A percentile compares a stretch with the other conserved stretches of the same genome.
Conservation (phyloP, 441 rosid species). For the Melastoma candidum region DNA sequence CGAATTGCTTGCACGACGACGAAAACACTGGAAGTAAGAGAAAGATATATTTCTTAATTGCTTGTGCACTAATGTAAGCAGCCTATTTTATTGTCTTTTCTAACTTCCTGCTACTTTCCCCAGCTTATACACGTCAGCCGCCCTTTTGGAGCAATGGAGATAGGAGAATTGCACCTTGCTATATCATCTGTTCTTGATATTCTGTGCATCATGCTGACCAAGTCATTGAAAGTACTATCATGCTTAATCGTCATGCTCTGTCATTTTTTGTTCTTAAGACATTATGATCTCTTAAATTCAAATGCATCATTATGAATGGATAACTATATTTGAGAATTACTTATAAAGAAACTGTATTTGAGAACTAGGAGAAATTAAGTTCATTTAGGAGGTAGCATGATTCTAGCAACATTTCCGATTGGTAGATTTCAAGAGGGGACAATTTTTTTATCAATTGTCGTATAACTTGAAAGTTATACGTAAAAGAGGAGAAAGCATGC, state of each 20-base stretch:
- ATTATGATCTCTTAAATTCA: too few species aligned
- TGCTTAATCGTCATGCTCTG: background rate
- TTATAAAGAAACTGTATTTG: too few species aligned
- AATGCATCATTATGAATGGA: too few species aligned
- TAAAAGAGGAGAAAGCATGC: too few species aligned
- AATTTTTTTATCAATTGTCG: too few species aligned
- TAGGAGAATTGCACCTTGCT: slow-evolving; percentile 82
- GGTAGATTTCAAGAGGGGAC: too few species aligned
- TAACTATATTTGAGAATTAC: too few species aligned
- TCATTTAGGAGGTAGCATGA: too few species aligned
- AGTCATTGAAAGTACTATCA: slow-evolving; percentile 22
- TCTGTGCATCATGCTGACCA: slow-evolving; percentile 46
- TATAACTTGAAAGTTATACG: too few species aligned
- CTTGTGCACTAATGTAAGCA: slow-evolving; percentile 4
- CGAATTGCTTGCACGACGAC: slow-evolving; percentile 70
- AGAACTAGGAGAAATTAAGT: too few species aligned
- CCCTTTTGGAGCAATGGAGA: slow-evolving; percentile 53
- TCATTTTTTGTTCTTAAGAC: too few species aligned
- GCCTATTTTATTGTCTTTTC: slow-evolving; percentile 10
- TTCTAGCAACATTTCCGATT: too few species aligned
- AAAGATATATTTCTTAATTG: slow-evolving; percentile 9
- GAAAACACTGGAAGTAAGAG: slow-evolving; percentile 72
- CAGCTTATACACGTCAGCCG: slow-evolving; percentile 74
- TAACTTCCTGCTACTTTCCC: slow-evolving; percentile 6
- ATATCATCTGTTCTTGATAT: slow-evolving; percentile 66